These are phyloP conservation scores for Pythium phragmitis DNA, from an alignment of 352 stramenopile genomes.

Conservation along the genomic window DNA sequence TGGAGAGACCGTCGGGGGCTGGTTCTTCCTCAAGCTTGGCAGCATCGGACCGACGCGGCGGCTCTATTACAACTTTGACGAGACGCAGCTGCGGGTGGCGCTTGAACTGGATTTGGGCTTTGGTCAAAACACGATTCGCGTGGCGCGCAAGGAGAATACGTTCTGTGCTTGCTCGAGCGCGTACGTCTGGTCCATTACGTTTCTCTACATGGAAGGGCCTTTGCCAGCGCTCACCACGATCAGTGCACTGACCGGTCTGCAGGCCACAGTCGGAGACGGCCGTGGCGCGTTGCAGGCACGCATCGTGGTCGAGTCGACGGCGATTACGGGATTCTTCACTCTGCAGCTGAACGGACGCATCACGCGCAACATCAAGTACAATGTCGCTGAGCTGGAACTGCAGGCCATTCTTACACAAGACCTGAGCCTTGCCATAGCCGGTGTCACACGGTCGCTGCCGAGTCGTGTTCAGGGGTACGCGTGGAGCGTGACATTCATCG, in stretches of 20 bases:
- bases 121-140: conserved; percentile 48
- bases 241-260: conserved; percentile 50
- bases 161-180: conserved; percentile 70
- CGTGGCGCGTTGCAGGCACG: conserved; percentile 35
- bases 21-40: conserved; percentile 65
- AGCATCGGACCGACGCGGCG: conserved; percentile 53
- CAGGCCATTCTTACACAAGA: conserved; percentile 61
- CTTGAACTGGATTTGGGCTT: conserved; percentile 81
- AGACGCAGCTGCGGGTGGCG: conserved; percentile 58
- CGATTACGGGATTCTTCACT: conserved; percentile 62
- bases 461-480: conserved; percentile 50
- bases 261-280: conserved; percentile 63
- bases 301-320: conserved; percentile 61
- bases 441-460: conserved; percentile 44
- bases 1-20: conserved; percentile 66
- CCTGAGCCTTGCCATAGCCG: conserved; percentile 51
- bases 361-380: conserved; percentile 68
- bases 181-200: conserved; percentile 80
- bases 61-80: conserved; percentile 70
- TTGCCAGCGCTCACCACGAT: conserved; percentile 45
- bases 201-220: conserved; percentile 62
- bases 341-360: conserved; percentile 54
- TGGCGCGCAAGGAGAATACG: conserved; percentile 57
- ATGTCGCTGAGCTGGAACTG: conserved; percentile 58
- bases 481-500: conserved; percentile 78